These are phyloP conservation scores for Pseudoscleropodium purum DNA, from an alignment of 225 moss, liverwort and hornwort species.

Conservation along the genomic window DNA sequence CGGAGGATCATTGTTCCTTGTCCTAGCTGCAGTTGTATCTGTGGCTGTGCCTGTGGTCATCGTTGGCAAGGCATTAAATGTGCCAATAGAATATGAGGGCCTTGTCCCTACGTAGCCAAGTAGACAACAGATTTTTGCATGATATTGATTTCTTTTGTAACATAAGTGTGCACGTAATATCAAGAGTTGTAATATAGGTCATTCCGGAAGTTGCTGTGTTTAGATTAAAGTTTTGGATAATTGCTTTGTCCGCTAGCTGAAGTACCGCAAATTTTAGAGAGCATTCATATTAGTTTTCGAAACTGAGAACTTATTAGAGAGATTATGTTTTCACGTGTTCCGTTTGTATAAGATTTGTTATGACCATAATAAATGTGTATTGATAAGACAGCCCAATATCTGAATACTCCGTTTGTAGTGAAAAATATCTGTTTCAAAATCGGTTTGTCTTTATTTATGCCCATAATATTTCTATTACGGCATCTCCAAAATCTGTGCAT, in stretches of 20 bases:
- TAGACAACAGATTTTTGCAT: neutral
- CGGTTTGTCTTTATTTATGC: neutral
- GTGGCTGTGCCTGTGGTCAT: conserved; percentile 51
- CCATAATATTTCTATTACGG: neutral
- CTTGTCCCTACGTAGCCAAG: conserved; percentile 30
- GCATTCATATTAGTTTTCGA: neutral
- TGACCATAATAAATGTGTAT: neutral
- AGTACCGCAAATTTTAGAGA: neutral
- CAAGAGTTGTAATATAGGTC: neutral
- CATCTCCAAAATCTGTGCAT: neutral
- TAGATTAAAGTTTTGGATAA: neutral
- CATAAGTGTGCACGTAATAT: neutral
- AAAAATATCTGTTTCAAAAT: neutral
- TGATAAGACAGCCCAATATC: neutral
- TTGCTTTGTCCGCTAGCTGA: neutral
- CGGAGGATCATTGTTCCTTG: conserved; percentile 55
- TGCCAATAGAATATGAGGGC: conserved; percentile 2
- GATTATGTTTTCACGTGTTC: neutral
- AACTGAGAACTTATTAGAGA: neutral
- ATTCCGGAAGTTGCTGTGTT: neutral
- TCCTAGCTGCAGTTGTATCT: conserved; percentile 55
- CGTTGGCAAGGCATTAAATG: conserved; percentile 11
- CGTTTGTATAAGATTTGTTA: neutral
- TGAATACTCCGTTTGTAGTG: neutral
- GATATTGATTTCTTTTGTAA: neutral